phyloP scores from a whole-genome alignment of 306 rosid species.

The Quercus alba region DNA sequence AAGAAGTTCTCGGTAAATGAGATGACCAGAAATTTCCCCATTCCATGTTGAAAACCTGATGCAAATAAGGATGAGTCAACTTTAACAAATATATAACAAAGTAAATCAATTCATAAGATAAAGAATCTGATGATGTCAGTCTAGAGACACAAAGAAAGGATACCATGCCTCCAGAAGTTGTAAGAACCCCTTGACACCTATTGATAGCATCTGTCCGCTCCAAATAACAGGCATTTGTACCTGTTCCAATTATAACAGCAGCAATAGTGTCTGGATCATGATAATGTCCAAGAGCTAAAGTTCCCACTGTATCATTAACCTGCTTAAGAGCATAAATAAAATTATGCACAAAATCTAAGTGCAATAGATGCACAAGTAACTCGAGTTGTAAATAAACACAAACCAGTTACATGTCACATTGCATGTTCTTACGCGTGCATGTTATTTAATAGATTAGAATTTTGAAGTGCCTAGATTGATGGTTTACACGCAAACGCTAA shows the following conservation, averaged over 20 bases:
- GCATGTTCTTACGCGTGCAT: not conserved
- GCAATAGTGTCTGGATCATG: constrained; percentile 85
- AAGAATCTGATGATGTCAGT: not conserved
- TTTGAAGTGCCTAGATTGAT: not conserved
- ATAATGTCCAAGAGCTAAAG: constrained; percentile 88
- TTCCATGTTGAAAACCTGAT: constrained; percentile 86
- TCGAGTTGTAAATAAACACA: not conserved
- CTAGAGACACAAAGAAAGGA: constrained; percentile 1
- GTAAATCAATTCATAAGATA: not conserved
- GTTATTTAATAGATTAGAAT: not conserved
- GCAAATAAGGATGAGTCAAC: not conserved
- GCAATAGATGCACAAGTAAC: not conserved
- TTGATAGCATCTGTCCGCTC: constrained; percentile 88
- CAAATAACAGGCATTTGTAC: constrained; percentile 90
- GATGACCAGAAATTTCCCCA: constrained; percentile 96
- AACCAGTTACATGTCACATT: not conserved
- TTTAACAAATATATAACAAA: not conserved
- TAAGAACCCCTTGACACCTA: constrained; percentile 78
- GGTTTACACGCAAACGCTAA: not conserved
- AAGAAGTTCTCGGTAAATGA: constrained; percentile 84
- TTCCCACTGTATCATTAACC: constrained; percentile 94
- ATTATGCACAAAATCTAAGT: not conserved
- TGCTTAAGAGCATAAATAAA: constrained; percentile 26
- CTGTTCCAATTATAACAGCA: constrained; percentile 84
- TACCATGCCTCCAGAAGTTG: constrained; percentile 80